Percentiles rank a stretch among this genome's conserved stretches.
phyloP scores from a whole-genome alignment of 2,329 filamentous ascomycete genomes.

The Phymatotrichopsis omnivora region DNA sequence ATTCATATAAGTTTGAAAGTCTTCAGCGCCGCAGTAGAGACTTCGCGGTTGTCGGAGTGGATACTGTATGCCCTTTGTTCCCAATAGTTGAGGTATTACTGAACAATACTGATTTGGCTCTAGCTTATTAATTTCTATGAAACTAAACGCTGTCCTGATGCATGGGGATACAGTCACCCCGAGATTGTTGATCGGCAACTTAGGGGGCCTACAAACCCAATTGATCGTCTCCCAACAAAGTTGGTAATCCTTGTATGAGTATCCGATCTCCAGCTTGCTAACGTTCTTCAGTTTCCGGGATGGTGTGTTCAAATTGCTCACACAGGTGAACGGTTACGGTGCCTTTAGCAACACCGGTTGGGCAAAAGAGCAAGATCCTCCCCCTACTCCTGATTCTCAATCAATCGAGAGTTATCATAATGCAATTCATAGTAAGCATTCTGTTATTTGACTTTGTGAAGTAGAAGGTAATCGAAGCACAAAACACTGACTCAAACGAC shows the following conservation, averaged over 20 bases:
- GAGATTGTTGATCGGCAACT: conserved; percentile 6
- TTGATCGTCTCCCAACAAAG: not conserved
- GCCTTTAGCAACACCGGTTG: conserved; percentile 6
- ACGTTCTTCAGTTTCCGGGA: conserved; percentile 1
- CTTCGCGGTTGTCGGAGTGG: not conserved
- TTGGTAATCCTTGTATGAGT: not conserved
- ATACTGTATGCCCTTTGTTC: not conserved
- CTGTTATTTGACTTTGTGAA: not conserved
- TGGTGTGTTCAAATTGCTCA: conserved; percentile 6
- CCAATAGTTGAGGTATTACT: not conserved
- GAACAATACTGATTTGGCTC: not conserved
- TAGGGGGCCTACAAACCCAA: not conserved
- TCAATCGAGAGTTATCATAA: conserved; percentile 13
- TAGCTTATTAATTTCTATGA: conserved; percentile 1
- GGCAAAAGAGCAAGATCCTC: not conserved
- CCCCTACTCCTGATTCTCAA: not conserved
- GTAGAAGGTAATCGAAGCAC: not conserved
- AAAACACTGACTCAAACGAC: not conserved
- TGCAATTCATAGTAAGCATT: conserved; percentile 2
- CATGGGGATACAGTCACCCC: not conserved
- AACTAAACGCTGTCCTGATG: conserved; percentile 7
- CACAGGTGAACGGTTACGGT: not conserved
- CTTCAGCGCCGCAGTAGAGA: not conserved
- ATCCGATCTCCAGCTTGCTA: not conserved
- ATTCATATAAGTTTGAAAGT: conserved; percentile 9